These are phyloP conservation scores for Colletotrichum sp. DNA, from an alignment of 2,329 filamentous ascomycete species.

Conservation along the genomic window DNA sequence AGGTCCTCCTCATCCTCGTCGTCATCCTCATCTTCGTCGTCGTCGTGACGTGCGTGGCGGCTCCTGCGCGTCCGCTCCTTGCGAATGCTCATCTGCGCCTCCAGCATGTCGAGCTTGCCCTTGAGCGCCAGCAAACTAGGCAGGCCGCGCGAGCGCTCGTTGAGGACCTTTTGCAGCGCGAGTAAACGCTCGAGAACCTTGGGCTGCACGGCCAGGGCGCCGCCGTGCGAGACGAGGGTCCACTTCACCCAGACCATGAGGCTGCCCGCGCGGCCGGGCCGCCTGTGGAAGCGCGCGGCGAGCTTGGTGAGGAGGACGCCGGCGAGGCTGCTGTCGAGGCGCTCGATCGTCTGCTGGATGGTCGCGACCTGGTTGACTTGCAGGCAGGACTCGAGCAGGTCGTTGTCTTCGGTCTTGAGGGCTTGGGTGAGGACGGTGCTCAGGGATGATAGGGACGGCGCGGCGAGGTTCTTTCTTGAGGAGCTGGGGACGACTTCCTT, in stretches of 20 bases:
- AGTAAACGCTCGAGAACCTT: slow-evolving; percentile 79
- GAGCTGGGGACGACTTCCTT: slow-evolving; percentile 40
- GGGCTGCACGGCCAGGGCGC: slow-evolving; percentile 86
- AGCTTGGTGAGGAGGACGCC: slow-evolving; percentile 81
- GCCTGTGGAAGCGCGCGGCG: slow-evolving; percentile 83
- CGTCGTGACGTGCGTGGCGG: slow-evolving; percentile 35
- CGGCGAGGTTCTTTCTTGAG: slow-evolving; percentile 54
- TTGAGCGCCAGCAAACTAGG: slow-evolving; percentile 86
- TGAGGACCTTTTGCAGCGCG: slow-evolving; percentile 83
- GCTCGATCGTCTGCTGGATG: slow-evolving; percentile 87
- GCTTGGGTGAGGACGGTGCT: slow-evolving; percentile 93
- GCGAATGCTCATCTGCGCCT: slow-evolving; percentile 85
- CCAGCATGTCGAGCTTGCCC: slow-evolving; percentile 93
- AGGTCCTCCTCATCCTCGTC: slow-evolving; percentile 63
- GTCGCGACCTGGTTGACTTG: slow-evolving; percentile 77
- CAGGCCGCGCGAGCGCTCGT: slow-evolving; percentile 83
- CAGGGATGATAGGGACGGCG: slow-evolving; percentile 79
- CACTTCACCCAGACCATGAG: slow-evolving; percentile 97
- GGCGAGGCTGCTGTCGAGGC: slow-evolving; percentile 85
- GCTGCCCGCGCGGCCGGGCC: slow-evolving; percentile 86
- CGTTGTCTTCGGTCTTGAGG: slow-evolving; percentile 87
- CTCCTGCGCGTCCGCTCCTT: slow-evolving; percentile 65
- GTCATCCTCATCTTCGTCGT: slow-evolving; percentile 57
- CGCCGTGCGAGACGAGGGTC: slow-evolving; percentile 91
- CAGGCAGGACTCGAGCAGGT: slow-evolving; percentile 91